phyloP scores from a whole-genome alignment of 306 rosid species.

The Quercus agrifolia region DNA sequence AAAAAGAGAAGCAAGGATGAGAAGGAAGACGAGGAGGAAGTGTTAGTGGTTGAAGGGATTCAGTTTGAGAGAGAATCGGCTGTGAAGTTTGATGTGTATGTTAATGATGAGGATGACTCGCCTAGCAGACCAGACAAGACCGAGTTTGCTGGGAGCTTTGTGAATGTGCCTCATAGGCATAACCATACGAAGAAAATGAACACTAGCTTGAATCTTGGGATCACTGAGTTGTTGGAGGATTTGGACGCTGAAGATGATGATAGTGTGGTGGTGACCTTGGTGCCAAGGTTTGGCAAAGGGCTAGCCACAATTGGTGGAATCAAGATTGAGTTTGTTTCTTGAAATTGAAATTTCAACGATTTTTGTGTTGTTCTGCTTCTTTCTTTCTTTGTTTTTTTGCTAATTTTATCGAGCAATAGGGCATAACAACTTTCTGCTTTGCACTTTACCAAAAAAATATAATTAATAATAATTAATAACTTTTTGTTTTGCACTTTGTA shows the following conservation, averaged over 20 bases:
- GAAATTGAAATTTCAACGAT: neutral
- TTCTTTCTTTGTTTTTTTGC: no score
- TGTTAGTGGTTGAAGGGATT: constrained; percentile 27
- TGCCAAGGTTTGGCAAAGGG: constrained; percentile 53
- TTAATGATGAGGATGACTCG: constrained; percentile 70
- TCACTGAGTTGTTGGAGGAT: constrained; percentile 70
- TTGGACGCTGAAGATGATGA: constrained; percentile 76
- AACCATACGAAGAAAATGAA: constrained; percentile 25
- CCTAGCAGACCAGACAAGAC: constrained; percentile 37
- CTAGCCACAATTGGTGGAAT: constrained; percentile 35
- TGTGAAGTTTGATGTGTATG: constrained; percentile 68
- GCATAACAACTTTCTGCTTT: no score
- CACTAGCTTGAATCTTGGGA: constrained; percentile 48
- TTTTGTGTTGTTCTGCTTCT: no score
- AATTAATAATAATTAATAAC: no score
- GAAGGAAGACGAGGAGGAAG: neutral
- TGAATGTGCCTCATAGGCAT: constrained; percentile 62
- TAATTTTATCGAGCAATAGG: no score
- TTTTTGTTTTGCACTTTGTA: no score
- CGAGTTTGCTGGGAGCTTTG: constrained; percentile 85
- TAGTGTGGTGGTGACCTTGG: constrained; percentile 55
- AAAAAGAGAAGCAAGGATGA: neutral
- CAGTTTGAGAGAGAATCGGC: constrained; percentile 34
- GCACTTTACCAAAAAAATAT: no score
- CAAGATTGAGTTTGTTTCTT: constrained; percentile 38